Evolutionary conservation across 805 yeast species (phyloP).

Genomic region (Wickerhamiella domercqiae): DNA sequence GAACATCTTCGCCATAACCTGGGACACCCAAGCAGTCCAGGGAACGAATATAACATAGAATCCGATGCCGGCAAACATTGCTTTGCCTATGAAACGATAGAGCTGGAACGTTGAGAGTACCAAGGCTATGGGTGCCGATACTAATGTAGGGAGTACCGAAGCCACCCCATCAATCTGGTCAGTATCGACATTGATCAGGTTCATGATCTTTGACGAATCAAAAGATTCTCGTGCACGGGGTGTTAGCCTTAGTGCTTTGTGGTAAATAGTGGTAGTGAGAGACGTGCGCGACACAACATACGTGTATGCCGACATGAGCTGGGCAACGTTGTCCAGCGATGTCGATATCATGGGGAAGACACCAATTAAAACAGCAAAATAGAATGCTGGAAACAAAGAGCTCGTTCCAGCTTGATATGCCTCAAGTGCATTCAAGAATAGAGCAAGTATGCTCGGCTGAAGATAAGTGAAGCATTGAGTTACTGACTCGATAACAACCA

Average conservation of each 20-base stretch:
- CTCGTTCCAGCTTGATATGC: constrained; percentile 6
- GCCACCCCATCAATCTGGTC: constrained; percentile 71
- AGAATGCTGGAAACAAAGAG: constrained; percentile 12
- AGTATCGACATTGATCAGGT: constrained; percentile 84
- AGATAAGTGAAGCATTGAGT: constrained; percentile 8
- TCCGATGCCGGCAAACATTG: constrained; percentile 82
- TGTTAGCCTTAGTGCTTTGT: constrained; percentile 52
- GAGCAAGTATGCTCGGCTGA: constrained; percentile 13
- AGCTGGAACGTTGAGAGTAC: constrained; percentile 57
- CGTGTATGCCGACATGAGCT: constrained; percentile 7
- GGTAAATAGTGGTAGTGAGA: constrained; percentile 47
- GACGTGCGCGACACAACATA: constrained; percentile 22
- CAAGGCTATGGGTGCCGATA: constrained; percentile 88
- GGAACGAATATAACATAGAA: constrained; percentile 68
- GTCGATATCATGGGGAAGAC: constrained; percentile 12
- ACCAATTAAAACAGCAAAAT: constrained; percentile 14
- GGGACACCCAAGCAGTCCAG: constrained; percentile 50
- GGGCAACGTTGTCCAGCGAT: constrained; percentile 10
- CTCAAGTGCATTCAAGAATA: constrained; percentile 13
- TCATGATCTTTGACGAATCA: constrained; percentile 83
- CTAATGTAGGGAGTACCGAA: constrained; percentile 55
- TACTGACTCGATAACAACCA: constrained; percentile 7
- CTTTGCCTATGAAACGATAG: constrained; percentile 56
- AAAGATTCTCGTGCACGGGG: constrained; percentile 46
- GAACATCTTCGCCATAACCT: constrained; percentile 45